Base-by-base conservation (phyloP, 1,139 yeast species). In the Meyerozyma athensensis region DNA sequence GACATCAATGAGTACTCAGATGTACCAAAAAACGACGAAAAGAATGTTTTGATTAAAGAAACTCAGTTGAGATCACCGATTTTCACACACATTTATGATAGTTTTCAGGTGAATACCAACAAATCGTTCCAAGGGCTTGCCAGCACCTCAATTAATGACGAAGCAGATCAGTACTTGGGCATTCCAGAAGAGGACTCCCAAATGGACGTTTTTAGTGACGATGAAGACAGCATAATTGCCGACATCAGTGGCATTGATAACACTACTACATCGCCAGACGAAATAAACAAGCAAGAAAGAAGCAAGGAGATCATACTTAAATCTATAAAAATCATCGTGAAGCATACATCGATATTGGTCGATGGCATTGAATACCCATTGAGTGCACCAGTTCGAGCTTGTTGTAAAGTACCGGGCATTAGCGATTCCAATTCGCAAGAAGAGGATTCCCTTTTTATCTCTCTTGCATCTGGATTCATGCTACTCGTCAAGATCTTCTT, bases 381-480 rank as follows among this genome's bases (percentile, higher is more conserved):
- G 16, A 64, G 60, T 36, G 52, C 72, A 0, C 52, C 60, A 3
- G 59, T 74, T 3, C 49, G 77, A 38, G 55, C 72, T 0, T 62
- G 68, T 0, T 61, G 63, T 33, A 41, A 67, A 7, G 43, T 72
- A 4, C 47, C 50, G 22, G 72, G 72, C 7, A 36, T 41, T 26
- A 35, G 38, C 18, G 22, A 14, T 19, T 19, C 19, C 17, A 2
- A 33, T 18, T 7, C 32, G 7, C 19, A 18, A 18, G 54, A 47
- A 14, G 79, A 74, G 41, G 79, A 74, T 43, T 61, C 69, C 5
- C 48, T 74, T 22, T 43, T 72, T n/a, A 39, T 74, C 0, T 58
- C 75, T 0, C 48, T 72, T 7, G 54, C 59, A 24, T 66, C 76
- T 1, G 77, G 77, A 1, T 69, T 56, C 39, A 39, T 72, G 4